Conservation (phyloP, 208 protist species). For the Acanthamoeba triangularis region DNA sequence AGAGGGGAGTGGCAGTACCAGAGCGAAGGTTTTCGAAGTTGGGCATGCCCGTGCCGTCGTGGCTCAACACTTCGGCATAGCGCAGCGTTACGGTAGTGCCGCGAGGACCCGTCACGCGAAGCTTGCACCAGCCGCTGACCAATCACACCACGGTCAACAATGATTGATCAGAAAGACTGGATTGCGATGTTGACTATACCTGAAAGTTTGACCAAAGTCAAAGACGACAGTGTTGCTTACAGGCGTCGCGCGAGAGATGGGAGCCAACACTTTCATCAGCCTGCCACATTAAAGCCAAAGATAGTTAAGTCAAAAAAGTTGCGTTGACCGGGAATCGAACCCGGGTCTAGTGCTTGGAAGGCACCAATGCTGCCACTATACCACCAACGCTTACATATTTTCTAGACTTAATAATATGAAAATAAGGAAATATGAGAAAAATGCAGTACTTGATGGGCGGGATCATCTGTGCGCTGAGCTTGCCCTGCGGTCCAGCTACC, state of each 20-base stretch:
- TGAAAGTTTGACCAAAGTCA: conserved; percentile 24
- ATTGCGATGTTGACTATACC: neutral
- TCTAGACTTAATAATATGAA: neutral
- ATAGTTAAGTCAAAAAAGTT: neutral
- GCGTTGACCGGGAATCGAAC: neutral
- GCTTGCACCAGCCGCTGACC: conserved; percentile 25
- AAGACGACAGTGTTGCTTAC: neutral
- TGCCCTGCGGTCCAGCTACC: neutral
- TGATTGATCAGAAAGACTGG: neutral
- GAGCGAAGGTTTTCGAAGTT: conserved; percentile 70
- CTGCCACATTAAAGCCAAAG: neutral
- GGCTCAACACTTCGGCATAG: conserved; percentile 83
- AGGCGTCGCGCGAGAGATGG: neutral
- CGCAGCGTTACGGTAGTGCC: conserved; percentile 77
- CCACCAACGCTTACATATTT: neutral
- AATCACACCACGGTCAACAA: neutral
- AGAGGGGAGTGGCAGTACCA: neutral
- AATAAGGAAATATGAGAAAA: too few species aligned
- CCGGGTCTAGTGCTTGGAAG: neutral
- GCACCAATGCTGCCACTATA: conserved; percentile 15
- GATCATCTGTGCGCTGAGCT: neutral
- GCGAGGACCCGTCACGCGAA: conserved; percentile 5
- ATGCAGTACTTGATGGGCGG: neutral
- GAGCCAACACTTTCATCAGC: neutral
- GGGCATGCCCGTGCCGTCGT: conserved; percentile 71